These are phyloP conservation scores for Magnaporthiopsis poae DNA, from an alignment of 2,329 filamentous ascomycete species.

Conservation along the genomic window DNA sequence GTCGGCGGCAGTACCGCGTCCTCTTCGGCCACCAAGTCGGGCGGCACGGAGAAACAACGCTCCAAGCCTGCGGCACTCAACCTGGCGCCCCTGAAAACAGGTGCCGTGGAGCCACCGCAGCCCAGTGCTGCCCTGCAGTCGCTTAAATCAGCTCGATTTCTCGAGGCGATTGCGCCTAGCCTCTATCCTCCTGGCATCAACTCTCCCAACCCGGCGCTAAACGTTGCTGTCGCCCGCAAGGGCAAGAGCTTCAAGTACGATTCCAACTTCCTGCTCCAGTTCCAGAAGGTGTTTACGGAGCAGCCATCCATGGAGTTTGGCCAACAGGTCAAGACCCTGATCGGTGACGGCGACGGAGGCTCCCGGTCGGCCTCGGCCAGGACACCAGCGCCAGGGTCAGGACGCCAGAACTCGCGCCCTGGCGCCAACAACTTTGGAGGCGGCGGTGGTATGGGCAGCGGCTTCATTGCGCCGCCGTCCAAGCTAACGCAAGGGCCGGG, in stretches of 20 bases:
- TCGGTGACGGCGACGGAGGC: slow-evolving; percentile 62
- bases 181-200: slow-evolving; percentile 75
- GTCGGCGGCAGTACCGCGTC: slow-evolving; percentile 25
- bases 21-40: slow-evolving; percentile 39
- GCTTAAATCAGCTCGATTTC: slow-evolving; percentile 80
- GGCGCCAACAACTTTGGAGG: slow-evolving; percentile 29
- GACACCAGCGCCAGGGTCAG: slow-evolving; percentile 38
- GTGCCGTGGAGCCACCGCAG: slow-evolving; percentile 79
- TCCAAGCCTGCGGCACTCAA: slow-evolving; percentile 81
- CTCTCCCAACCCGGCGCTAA: slow-evolving; percentile 86
- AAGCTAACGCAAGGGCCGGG: neutral
- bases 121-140: slow-evolving; percentile 90
- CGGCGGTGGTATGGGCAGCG: neutral
- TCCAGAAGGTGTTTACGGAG: slow-evolving; percentile 91
- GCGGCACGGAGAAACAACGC: slow-evolving; percentile 47
- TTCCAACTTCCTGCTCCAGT: slow-evolving; percentile 88
- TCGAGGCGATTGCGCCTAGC: slow-evolving; percentile 57
- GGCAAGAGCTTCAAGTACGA: slow-evolving; percentile 86
- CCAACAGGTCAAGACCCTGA: slow-evolving; percentile 72
- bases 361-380: slow-evolving; percentile 53
- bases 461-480: neutral
- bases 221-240: slow-evolving; percentile 68
- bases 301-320: slow-evolving; percentile 93
- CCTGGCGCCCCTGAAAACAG: slow-evolving; percentile 69
- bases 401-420: slow-evolving; percentile 35